Evolutionary conservation across 2,329 filamentous ascomycete genomes (phyloP).

Genomic region (Aplosporella prunicola): DNA sequence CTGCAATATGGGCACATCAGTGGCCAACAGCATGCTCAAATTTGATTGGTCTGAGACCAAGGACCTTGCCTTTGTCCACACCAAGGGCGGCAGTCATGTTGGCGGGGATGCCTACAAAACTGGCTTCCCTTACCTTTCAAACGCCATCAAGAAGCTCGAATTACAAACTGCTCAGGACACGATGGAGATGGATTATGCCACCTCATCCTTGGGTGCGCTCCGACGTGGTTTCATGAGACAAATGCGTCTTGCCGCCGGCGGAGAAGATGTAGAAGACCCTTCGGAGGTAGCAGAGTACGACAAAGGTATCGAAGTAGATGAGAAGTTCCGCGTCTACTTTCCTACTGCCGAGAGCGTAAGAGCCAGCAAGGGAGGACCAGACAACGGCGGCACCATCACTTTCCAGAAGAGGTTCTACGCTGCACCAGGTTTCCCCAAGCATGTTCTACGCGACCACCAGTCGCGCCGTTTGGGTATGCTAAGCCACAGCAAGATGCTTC

Average conservation of each 20-base stretch:
- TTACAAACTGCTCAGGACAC: constrained; percentile 28
- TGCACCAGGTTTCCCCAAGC: constrained; percentile 57
- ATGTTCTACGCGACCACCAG: constrained; percentile 64
- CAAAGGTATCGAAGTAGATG: constrained; percentile 26
- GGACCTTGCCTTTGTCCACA: constrained; percentile 72
- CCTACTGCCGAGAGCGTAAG: constrained; percentile 57
- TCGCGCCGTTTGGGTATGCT: constrained; percentile 63
- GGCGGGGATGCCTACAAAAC: constrained; percentile 38
- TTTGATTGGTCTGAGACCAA: constrained; percentile 75
- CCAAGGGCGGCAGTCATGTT: constrained; percentile 50
- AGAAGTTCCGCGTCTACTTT: constrained; percentile 65
- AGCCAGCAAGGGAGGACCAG: constrained; percentile 15
- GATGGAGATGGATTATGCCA: constrained; percentile 64
- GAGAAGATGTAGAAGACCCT: constrained; percentile 19
- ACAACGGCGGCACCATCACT: constrained; percentile 70
- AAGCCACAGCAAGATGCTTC: constrained; percentile 69
- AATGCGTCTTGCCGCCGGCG: constrained; percentile 49
- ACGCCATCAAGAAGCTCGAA: constrained; percentile 42
- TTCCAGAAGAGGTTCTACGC: constrained; percentile 66
- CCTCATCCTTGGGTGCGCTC: constrained; percentile 73
- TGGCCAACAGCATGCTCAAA: constrained; percentile 58
- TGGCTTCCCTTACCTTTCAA: constrained; percentile 66
- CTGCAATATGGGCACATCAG: constrained; percentile 53
- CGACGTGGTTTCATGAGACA: constrained; percentile 56
- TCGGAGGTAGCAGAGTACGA: constrained; percentile 12